Evolutionary conservation across 2,329 filamentous ascomycete genomes (phyloP).

Genomic region (Tolypocladium sp.): DNA sequence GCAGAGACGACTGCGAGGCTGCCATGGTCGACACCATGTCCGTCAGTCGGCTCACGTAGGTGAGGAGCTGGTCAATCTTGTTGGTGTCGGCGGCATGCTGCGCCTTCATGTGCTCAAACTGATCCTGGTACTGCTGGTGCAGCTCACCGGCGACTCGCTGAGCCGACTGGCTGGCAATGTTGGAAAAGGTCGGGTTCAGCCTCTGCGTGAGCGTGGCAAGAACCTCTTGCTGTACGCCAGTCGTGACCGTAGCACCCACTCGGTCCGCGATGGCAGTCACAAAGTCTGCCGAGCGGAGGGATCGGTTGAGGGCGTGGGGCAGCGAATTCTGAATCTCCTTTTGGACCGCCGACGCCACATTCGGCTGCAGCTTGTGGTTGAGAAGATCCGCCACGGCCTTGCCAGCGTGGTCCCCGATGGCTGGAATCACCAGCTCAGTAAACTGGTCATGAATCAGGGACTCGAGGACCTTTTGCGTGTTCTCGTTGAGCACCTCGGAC

Average conservation of each 20-base stretch:
- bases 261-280: constrained; percentile 61
- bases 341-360: constrained; percentile 57
- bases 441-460: constrained; percentile 72
- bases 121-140: constrained; percentile 49
- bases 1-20: constrained; percentile 57
- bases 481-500: constrained; percentile 51
- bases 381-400: constrained; percentile 65
- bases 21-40: constrained; percentile 65
- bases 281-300: constrained; percentile 63
- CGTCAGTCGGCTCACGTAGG: constrained; percentile 55
- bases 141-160: constrained; percentile 61
- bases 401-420: constrained; percentile 58
- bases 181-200: constrained; percentile 58
- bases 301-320: constrained; percentile 46
- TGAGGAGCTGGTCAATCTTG: constrained; percentile 67
- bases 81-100: constrained; percentile 40
- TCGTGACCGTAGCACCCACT: constrained; percentile 56
- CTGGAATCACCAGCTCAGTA: constrained; percentile 64
- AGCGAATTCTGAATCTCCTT: constrained; percentile 65
- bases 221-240: constrained; percentile 63
- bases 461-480: constrained; percentile 62
- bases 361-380: constrained; percentile 54
- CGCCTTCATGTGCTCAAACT: constrained; percentile 41
- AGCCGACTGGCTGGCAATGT: constrained; percentile 54
- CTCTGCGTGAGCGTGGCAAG: constrained; percentile 49